Percentiles rank a stretch among this genome's conserved stretches.
phyloP scores from a whole-genome alignment of 345 rosid species.

The Eucalyptus cloeziana region DNA sequence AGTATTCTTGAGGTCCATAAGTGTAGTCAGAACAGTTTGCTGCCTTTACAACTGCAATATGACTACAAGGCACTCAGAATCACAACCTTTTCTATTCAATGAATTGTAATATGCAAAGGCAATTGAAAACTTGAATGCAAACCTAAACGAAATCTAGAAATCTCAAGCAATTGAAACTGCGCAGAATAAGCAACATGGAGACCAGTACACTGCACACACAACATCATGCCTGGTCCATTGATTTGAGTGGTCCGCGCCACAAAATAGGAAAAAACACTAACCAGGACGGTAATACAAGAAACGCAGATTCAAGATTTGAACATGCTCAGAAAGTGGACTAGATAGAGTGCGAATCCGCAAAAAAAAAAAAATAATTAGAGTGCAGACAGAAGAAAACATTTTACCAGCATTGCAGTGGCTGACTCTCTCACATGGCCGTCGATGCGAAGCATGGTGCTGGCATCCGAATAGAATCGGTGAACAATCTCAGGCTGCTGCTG shows the following conservation, averaged over 20 bases:
- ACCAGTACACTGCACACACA: not conserved
- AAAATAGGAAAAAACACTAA: not conserved
- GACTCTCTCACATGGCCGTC: conserved; percentile 66
- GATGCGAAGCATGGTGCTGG: conserved; percentile 64
- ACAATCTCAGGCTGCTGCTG: conserved; percentile 81
- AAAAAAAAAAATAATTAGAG: not conserved
- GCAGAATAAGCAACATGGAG: not conserved
- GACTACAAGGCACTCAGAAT: not conserved
- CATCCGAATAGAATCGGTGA: conserved; percentile 77
- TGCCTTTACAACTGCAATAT: not conserved
- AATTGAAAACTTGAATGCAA: not conserved
- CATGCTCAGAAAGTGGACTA: not conserved
- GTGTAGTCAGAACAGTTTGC: not conserved
- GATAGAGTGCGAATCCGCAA: not conserved
- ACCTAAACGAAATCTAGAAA: not conserved
- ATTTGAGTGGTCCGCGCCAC: not conserved
- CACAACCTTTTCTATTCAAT: not conserved
- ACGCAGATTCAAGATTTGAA: not conserved
- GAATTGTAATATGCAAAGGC: not conserved
- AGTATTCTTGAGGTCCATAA: not conserved
- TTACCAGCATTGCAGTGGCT: conserved; percentile 71
- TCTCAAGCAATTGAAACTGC: not conserved
- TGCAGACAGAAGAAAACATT: not conserved
- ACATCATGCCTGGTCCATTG: not conserved
- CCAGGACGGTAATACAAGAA: not conserved